These are phyloP conservation scores for Neonectria magnoliae DNA, from an alignment of 2,329 filamentous ascomycete genomes.

Conservation along the genomic window DNA sequence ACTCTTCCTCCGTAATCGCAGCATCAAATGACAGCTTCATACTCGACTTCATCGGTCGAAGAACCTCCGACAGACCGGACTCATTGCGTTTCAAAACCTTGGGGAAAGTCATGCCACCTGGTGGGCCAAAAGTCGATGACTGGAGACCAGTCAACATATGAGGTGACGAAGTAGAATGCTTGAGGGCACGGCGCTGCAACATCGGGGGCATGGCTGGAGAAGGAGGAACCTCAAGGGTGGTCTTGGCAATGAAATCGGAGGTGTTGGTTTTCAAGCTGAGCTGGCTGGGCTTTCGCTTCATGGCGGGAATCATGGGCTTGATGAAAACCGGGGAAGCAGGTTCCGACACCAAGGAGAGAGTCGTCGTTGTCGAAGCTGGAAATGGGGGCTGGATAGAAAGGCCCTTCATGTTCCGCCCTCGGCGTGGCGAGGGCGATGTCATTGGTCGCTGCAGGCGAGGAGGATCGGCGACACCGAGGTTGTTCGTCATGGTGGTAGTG, in stretches of 20 bases:
- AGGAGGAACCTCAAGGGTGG: slow-evolving; percentile 63
- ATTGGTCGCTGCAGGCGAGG: slow-evolving; percentile 64
- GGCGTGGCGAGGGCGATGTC: slow-evolving; percentile 75
- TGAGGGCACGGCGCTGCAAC: slow-evolving; percentile 69
- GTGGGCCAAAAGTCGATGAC: slow-evolving; percentile 68
- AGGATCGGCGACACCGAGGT: slow-evolving; percentile 56
- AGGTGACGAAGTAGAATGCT: slow-evolving; percentile 74
- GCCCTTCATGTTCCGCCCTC: slow-evolving; percentile 85
- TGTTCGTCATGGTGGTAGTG: slow-evolving; percentile 46
- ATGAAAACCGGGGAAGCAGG: slow-evolving; percentile 82
- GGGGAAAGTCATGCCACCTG: slow-evolving; percentile 72
- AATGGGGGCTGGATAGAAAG: slow-evolving; percentile 78
- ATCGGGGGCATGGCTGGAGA: slow-evolving; percentile 68
- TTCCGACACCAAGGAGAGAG: slow-evolving; percentile 66
- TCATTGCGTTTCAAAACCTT: slow-evolving; percentile 69
- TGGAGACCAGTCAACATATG: slow-evolving; percentile 70
- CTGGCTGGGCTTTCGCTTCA: slow-evolving; percentile 80
- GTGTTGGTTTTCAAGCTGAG: slow-evolving; percentile 80
- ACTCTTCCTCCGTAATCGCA: slow-evolving; percentile 64
- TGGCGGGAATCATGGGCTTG: slow-evolving; percentile 77
- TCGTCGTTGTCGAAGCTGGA: slow-evolving; percentile 54
- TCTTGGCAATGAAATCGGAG: slow-evolving; percentile 61
- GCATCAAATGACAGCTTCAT: slow-evolving; percentile 51
- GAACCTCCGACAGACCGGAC: slow-evolving; percentile 67
- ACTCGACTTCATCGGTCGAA: slow-evolving; percentile 61